phyloP scores from a whole-genome alignment of 75 land plant genomes.

The Cupressus sempervirens region DNA sequence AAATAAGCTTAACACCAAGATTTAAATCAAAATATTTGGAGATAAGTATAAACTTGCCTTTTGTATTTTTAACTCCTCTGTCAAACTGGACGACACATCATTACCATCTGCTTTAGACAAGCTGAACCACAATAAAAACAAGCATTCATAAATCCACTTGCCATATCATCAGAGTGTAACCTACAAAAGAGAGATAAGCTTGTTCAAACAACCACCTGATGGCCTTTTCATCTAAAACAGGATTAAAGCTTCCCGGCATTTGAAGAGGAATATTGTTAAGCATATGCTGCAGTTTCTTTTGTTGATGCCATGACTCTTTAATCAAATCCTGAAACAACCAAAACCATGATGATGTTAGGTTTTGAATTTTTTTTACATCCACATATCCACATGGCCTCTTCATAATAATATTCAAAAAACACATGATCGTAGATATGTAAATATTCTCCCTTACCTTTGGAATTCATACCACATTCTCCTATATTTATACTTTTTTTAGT shows the following conservation, averaged over 20 bases:
- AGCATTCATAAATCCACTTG: background rate
- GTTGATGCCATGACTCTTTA: conserved; percentile 44
- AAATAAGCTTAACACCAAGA: background rate
- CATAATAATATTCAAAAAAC: background rate
- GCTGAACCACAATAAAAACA: background rate
- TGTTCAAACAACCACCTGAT: background rate
- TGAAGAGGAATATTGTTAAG: conserved; percentile 34
- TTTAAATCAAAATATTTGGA: background rate
- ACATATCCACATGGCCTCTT: background rate
- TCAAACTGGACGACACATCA: background rate
- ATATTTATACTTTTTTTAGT: background rate
- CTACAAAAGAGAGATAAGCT: background rate
- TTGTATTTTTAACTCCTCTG: conserved; percentile 2
- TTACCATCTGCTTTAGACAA: background rate
- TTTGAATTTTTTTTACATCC: background rate
- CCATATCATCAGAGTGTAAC: background rate
- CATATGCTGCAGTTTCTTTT: conserved; percentile 63
- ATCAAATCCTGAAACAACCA: conserved; percentile 44
- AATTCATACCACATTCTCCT: background rate
- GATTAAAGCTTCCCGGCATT: conserved; percentile 20
- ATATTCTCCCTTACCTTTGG: background rate
- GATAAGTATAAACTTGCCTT: background rate
- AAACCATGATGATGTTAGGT: background rate
- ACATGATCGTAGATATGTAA: background rate
- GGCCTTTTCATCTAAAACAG: conserved; percentile 4